Conservation (phyloP, 805 yeast genomes). For the Maudiozyma turicensis region DNA sequence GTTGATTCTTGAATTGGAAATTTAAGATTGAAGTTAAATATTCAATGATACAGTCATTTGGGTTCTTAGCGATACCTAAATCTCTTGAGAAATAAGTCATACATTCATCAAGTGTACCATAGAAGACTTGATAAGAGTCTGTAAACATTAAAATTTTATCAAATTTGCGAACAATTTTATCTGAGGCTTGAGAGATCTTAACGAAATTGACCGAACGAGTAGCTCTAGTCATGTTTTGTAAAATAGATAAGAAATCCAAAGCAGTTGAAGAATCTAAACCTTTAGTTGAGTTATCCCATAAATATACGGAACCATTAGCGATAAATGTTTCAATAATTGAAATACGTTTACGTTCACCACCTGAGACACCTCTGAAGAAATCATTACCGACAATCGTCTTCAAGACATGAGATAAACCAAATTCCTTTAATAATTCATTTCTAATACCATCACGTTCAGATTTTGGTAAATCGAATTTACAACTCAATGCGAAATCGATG, state of each 20-base stretch:
- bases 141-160: conserved; percentile 39
- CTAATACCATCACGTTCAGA: conserved; percentile 21
- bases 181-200: conserved; percentile 42
- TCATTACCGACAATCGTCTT: conserved; percentile 57
- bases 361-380: conserved; percentile 54
- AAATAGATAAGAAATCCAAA: conserved; percentile 36
- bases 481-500: conserved; percentile 43
- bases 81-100: conserved; percentile 36
- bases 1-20: conserved; percentile 10
- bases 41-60: conserved; percentile 56
- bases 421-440: conserved; percentile 24
- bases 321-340: conserved; percentile 50
- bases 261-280: conserved; percentile 45
- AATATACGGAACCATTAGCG: conserved; percentile 37
- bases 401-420: conserved; percentile 43
- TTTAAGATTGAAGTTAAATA: conserved; percentile 51
- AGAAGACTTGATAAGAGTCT: conserved; percentile 40
- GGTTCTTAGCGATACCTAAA: conserved; percentile 46
- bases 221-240: conserved; percentile 34
- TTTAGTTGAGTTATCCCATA: conserved; percentile 46
- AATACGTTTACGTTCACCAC: conserved; percentile 60
- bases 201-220: conserved; percentile 35
- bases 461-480: conserved; percentile 28
- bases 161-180: conserved; percentile 38
- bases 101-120: conserved; percentile 36